Percentiles rank a stretch among this genome's conserved stretches.
Conservation (phyloP, 768 basidiomycete species). For the Paxillus ammoniavirescens region DNA sequence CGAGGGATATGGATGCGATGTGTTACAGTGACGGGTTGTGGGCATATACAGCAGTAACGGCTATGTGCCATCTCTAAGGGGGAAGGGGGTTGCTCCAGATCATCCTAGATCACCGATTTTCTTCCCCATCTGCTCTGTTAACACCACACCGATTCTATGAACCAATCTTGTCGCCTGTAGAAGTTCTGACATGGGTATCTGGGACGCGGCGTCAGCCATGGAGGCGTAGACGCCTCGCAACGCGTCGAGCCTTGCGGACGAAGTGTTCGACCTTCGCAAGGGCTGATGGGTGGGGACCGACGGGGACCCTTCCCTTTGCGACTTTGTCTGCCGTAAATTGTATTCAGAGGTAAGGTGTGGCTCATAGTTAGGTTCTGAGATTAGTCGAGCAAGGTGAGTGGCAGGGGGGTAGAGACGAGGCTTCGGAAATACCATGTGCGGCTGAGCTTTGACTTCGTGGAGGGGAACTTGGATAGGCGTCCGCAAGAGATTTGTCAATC, state of each 20-base stretch:
- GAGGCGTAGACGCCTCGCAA: conserved; percentile 44
- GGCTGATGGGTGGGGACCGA: conserved; percentile 12
- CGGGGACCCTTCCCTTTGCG: conserved; percentile 10
- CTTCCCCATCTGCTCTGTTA: conserved; percentile 46
- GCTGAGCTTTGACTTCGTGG: neutral
- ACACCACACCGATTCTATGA: conserved; percentile 43
- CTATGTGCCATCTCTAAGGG: neutral
- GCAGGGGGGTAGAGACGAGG: neutral
- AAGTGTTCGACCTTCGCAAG: conserved; percentile 38
- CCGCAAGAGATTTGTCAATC: conserved; percentile 21
- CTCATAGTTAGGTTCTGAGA: conserved; percentile 1
- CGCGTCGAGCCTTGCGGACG: conserved; percentile 42
- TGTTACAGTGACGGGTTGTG: neutral
- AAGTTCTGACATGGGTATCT: conserved; percentile 49
- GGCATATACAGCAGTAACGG: neutral
- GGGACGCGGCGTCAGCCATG: conserved; percentile 43
- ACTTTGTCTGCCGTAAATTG: conserved; percentile 2
- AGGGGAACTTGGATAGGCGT: conserved; percentile 9
- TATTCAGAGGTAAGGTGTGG: neutral
- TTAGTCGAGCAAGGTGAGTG: neutral
- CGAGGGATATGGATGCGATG: conserved; percentile 54
- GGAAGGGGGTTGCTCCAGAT: conserved; percentile 2
- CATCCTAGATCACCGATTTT: conserved; percentile 24
- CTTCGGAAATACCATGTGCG: conserved; percentile 9
- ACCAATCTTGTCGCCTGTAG: conserved; percentile 44